Evolutionary conservation across 129 eudicot species (phyloP).

Genomic region (Logfia minima): DNA sequence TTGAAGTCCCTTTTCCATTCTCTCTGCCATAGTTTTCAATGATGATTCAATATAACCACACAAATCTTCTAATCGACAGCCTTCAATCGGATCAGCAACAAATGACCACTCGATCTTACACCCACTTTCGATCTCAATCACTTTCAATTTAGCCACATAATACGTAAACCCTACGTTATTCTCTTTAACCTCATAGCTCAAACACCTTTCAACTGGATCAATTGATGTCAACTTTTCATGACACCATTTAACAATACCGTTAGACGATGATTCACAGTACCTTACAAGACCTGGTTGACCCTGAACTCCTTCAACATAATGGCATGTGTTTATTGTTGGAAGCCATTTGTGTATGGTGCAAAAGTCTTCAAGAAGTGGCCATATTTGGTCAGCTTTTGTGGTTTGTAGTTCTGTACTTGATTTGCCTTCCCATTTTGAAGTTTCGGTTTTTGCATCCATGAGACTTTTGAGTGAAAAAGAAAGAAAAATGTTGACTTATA

Average conservation of each 20-base stretch:
- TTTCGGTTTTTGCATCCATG: constrained; percentile 7
- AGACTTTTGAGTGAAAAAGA: background rate
- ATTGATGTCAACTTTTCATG: constrained; percentile 46
- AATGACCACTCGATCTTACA: constrained; percentile 65
- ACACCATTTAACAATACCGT: constrained; percentile 39
- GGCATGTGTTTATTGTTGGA: constrained; percentile 55
- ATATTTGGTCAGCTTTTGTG: constrained; percentile 43
- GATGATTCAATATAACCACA: constrained; percentile 20
- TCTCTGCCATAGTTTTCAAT: constrained; percentile 40
- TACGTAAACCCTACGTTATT: constrained; percentile 48
- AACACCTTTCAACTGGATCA: constrained; percentile 33
- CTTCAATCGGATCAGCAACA: constrained; percentile 49
- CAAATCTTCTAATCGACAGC: constrained; percentile 43
- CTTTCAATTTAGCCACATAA: constrained; percentile 39
- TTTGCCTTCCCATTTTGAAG: constrained; percentile 52
- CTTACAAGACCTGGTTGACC: constrained; percentile 59
- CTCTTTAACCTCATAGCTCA: constrained; percentile 51
- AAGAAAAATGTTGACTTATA: constrained; percentile 1
- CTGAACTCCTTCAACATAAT: constrained; percentile 42
- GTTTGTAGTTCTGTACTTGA: constrained; percentile 30
- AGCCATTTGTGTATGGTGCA: constrained; percentile 62
- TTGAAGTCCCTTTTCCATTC: constrained; percentile 17
- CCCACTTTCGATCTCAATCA: constrained; percentile 24
- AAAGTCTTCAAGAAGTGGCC: constrained; percentile 74
- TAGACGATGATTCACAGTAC: constrained; percentile 47